These are phyloP conservation scores for Gossypium herbaceum DNA, from an alignment of 345 rosid species.

Conservation along the genomic window DNA sequence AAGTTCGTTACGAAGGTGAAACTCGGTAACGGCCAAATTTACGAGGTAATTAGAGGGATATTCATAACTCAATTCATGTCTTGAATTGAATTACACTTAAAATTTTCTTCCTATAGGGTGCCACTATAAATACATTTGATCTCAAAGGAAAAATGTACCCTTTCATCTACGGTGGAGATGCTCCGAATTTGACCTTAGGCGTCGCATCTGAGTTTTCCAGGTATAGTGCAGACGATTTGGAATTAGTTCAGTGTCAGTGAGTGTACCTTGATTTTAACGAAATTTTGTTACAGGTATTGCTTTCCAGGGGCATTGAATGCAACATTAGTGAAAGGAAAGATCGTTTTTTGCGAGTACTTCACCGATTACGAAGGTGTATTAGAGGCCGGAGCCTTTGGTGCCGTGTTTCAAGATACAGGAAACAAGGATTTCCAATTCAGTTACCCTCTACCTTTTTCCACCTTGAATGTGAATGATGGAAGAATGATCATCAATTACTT, in stretches of 20 bases:
- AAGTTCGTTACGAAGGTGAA: constrained; percentile 48
- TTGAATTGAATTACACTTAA: neutral
- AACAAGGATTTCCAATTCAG: neutral
- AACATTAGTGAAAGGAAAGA: constrained; percentile 7
- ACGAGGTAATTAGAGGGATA: neutral
- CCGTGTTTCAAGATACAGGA: neutral
- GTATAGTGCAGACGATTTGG: neutral
- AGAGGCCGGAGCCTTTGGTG: neutral
- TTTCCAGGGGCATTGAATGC: neutral
- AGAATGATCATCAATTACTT: neutral
- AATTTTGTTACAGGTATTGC: constrained; percentile 3
- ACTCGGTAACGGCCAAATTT: constrained; percentile 11
- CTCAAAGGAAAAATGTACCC: neutral
- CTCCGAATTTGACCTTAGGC: neutral
- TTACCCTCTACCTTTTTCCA: constrained; percentile 1
- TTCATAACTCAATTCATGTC: neutral
- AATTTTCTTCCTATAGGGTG: neutral
- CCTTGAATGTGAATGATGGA: neutral
- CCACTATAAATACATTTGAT: constrained; percentile 14
- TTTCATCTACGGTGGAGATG: constrained; percentile 9
- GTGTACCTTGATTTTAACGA: neutral
- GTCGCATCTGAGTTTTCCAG: neutral
- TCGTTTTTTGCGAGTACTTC: neutral
- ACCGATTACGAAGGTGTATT: neutral
- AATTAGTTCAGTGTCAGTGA: neutral